A percentile compares a stretch with the other conserved stretches of the same genome.
phyloP scores from a whole-genome alignment of 2,329 filamentous ascomycete species.

The Aspergillus sp. region DNA sequence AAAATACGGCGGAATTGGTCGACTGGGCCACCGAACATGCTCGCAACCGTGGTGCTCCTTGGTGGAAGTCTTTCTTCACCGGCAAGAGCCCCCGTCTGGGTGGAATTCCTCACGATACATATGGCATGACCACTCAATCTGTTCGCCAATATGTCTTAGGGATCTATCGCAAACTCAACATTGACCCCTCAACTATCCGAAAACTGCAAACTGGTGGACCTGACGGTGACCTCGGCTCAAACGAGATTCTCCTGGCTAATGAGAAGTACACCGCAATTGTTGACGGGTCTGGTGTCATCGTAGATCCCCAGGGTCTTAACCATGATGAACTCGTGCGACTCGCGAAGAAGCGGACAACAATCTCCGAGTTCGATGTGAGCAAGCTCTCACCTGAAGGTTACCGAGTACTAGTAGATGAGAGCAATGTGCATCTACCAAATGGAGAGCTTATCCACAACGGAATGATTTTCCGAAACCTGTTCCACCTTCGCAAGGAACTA shows the following conservation, averaged over 20 bases:
- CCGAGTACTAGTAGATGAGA: conserved; percentile 88
- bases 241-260: conserved; percentile 93
- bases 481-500: conserved; percentile 78
- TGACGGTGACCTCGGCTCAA: conserved; percentile 93
- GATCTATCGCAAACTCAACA: conserved; percentile 92
- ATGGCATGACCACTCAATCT: conserved; percentile 97
- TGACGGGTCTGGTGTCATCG: conserved; percentile 93
- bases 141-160: conserved; percentile 95
- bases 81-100: conserved; percentile 95
- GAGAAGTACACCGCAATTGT: conserved; percentile 95
- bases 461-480: conserved; percentile 95
- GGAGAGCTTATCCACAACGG: conserved; percentile 89
- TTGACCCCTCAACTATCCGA: conserved; percentile 78
- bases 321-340: conserved; percentile 78
- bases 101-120: conserved; percentile 92
- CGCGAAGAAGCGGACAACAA: conserved; percentile 85
- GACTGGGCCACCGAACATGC: conserved; percentile 99
- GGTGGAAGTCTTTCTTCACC: conserved; percentile 99
- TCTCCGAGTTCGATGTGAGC: conserved; percentile 76
- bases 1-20: conserved; percentile 96
- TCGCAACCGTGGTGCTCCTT: conserved; percentile 79
- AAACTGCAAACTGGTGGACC: conserved; percentile 98
- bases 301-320: conserved; percentile 87
- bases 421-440: conserved; percentile 78
- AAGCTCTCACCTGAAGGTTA: conserved; percentile 89